Conservation (phyloP, 2,329 filamentous ascomycete genomes). For the Aspergillus clavatus region DNA sequence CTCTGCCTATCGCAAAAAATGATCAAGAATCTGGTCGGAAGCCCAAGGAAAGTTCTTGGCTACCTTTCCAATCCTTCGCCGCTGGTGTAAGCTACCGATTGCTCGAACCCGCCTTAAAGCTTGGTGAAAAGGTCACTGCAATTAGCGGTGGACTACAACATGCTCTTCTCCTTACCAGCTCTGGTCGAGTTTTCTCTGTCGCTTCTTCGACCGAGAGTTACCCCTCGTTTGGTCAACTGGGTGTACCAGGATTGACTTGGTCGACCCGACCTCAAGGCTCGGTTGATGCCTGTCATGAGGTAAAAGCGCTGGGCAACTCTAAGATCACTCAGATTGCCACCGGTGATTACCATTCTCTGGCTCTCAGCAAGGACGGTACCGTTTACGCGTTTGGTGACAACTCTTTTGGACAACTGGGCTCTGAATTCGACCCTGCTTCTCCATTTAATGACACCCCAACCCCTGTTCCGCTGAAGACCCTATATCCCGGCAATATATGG, state of each 20-base stretch:
- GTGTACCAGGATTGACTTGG: constrained; percentile 79
- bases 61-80: constrained; percentile 64
- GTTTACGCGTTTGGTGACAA: constrained; percentile 92
- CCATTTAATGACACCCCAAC: constrained; percentile 65
- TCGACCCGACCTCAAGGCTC: constrained; percentile 67
- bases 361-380: constrained; percentile 67
- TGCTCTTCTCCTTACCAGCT: constrained; percentile 75
- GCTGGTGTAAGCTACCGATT: constrained; percentile 65
- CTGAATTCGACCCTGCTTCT: constrained; percentile 61
- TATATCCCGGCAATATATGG: constrained; percentile 65
- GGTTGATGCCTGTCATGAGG: constrained; percentile 77
- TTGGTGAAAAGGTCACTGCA: constrained; percentile 68
- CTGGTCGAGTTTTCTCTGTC: constrained; percentile 82
- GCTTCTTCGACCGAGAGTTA: constrained; percentile 74
- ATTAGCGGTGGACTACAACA: constrained; percentile 80
- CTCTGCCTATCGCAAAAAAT: constrained; percentile 67
- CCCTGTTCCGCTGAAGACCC: constrained; percentile 62
- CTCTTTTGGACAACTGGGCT: constrained; percentile 82
- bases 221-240: constrained; percentile 79
- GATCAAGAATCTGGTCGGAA: constrained; percentile 67
- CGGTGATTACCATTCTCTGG: constrained; percentile 82
- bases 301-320: constrained; percentile 65
- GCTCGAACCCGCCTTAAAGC: constrained; percentile 62
- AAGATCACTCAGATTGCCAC: constrained; percentile 70
- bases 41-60: constrained; percentile 61